phyloP scores from a whole-genome alignment of 208 protist genomes.

The Acanthamoeba sp. region DNA sequence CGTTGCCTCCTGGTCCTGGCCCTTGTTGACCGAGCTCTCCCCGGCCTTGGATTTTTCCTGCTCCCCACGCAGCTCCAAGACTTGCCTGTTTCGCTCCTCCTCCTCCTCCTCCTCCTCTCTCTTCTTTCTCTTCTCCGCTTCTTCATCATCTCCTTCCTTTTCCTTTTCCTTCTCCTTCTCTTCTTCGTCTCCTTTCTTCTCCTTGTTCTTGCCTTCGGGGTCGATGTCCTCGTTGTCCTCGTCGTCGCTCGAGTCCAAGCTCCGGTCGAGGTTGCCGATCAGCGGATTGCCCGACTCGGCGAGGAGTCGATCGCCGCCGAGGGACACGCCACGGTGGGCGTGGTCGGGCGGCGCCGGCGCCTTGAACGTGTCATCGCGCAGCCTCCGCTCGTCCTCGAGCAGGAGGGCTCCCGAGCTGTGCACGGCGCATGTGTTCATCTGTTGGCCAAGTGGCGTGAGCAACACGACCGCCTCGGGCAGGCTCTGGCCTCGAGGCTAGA shows the following conservation, averaged over 20 bases:
- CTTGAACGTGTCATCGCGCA: conserved; percentile 62
- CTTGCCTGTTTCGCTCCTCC: conserved; percentile 39
- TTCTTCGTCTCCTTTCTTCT: background rate
- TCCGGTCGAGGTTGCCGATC: background rate
- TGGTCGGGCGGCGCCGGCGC: background rate
- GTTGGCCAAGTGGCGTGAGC: background rate
- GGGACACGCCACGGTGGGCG: background rate
- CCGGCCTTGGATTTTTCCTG: conserved; percentile 9
- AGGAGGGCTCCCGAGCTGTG: conserved; percentile 70
- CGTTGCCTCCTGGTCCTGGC: background rate
- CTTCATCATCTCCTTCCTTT: background rate
- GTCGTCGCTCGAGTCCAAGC: conserved; percentile 72
- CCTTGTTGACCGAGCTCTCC: background rate
- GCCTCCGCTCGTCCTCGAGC: conserved; percentile 62
- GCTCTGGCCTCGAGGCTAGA: too few species aligned
- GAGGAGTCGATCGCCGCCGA: conserved; percentile 13
- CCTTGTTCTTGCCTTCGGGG: conserved; percentile 1
- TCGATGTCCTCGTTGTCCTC: conserved; percentile 74
- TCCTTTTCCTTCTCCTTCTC: background rate
- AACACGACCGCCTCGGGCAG: too few species aligned
- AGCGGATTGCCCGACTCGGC: background rate
- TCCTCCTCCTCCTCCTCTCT: conserved; percentile 1
- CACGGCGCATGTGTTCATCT: conserved; percentile 76
- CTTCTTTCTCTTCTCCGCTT: background rate
- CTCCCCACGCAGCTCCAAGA: background rate